Percentiles rank a stretch among this genome's conserved stretches.
Evolutionary conservation across 2,329 filamentous ascomycete genomes (phyloP).

Genomic region (Boeremia exigua): DNA sequence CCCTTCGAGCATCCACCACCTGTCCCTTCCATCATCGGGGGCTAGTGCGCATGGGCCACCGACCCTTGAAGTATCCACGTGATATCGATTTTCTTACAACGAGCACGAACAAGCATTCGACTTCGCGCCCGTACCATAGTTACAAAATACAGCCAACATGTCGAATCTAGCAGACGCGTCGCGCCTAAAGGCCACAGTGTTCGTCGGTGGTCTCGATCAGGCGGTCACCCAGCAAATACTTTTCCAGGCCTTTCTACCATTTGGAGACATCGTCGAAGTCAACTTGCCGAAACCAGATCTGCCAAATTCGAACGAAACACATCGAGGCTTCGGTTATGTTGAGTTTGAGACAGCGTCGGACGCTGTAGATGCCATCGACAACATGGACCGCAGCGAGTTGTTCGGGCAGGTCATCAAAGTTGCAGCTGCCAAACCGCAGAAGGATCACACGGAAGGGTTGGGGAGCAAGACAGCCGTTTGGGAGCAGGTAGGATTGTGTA

Average conservation of each 20-base stretch:
- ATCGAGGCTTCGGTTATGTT: constrained; percentile 95
- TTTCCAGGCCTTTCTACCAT: constrained; percentile 92
- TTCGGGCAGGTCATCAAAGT: constrained; percentile 93
- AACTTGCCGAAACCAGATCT: constrained; percentile 87
- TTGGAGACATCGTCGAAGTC: constrained; percentile 93
- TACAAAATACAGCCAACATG: constrained; percentile 14
- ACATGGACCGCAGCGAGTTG: constrained; percentile 97
- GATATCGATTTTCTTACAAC: constrained; percentile 27
- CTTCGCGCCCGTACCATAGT: not conserved
- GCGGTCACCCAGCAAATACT: constrained; percentile 77
- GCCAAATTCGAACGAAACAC: constrained; percentile 76
- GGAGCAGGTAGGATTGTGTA: constrained; percentile 77
- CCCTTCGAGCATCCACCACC: constrained; percentile 42
- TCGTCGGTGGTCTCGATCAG: constrained; percentile 86
- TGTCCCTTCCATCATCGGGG: constrained; percentile 39
- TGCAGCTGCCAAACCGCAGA: constrained; percentile 87
- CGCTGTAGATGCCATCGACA: constrained; percentile 94
- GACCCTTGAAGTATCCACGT: constrained; percentile 37
- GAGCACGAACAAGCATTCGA: constrained; percentile 9
- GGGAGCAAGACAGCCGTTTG: constrained; percentile 94
- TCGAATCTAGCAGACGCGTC: constrained; percentile 77
- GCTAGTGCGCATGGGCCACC: constrained; percentile 34
- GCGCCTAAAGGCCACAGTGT: constrained; percentile 88
- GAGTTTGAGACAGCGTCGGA: constrained; percentile 88
- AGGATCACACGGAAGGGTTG: constrained; percentile 83